These are phyloP conservation scores for Komagataella populi DNA, from an alignment of 805 yeast genomes.

Conservation along the genomic window DNA sequence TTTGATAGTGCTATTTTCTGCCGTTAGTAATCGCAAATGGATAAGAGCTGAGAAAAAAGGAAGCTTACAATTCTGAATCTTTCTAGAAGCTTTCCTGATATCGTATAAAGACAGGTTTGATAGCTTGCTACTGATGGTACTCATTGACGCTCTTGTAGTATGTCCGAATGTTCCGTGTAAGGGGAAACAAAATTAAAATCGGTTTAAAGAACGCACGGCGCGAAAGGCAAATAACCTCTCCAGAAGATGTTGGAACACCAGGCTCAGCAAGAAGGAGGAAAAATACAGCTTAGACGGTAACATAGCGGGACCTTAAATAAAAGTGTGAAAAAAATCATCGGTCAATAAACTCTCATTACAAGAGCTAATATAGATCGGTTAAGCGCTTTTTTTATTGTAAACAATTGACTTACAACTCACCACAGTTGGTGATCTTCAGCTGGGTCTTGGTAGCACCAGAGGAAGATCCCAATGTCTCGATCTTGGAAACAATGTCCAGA, in stretches of 20 bases:
- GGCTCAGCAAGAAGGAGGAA: neutral
- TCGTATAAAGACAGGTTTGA: conserved; percentile 11
- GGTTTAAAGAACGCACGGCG: neutral
- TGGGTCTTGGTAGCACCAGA: conserved; percentile 32
- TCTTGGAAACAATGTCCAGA: conserved; percentile 69
- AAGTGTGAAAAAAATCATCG: neutral
- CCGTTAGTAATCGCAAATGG: neutral
- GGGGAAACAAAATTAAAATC: neutral
- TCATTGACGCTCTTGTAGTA: neutral
- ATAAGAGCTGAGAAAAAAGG: neutral
- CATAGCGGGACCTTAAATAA: neutral
- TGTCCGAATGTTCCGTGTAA: neutral
- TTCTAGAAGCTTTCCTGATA: conserved; percentile 15
- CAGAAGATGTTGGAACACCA: neutral
- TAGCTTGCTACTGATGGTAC: neutral
- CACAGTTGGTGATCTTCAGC: conserved; percentile 40
- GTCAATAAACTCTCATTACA: neutral
- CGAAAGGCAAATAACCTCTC: neutral
- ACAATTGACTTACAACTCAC: conserved; percentile 31
- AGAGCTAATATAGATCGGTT: neutral
- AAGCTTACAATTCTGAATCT: conserved; percentile 19
- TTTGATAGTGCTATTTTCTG: conserved; percentile 14
- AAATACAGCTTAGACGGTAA: neutral
- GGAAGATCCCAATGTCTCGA: conserved; percentile 50
- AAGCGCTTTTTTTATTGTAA: neutral